phyloP scores from a whole-genome alignment of 371 early-diverging fungal genomes.

The Apophysomyces trapeziformis region DNA sequence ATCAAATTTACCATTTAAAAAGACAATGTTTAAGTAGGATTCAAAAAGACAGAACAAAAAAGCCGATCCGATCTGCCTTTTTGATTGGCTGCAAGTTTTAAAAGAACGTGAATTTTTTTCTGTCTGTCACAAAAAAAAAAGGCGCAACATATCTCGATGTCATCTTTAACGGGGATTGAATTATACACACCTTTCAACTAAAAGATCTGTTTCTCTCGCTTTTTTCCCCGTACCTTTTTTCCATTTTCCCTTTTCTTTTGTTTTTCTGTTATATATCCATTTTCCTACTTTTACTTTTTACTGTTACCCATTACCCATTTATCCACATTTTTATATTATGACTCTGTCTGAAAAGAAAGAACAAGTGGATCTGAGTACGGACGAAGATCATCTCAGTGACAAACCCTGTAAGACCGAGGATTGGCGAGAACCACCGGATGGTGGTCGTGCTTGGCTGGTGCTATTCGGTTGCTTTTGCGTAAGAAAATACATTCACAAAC shows the following conservation, averaged over 20 bases:
- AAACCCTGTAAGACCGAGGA: neutral
- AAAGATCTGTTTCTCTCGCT: neutral
- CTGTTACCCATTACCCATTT: too few species aligned
- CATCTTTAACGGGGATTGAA: constrained; percentile 3
- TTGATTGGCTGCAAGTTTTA: too few species aligned
- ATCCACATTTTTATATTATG: neutral
- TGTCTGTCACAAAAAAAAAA: too few species aligned
- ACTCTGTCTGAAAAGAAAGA: neutral
- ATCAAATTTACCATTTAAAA: neutral
- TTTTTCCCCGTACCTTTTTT: neutral
- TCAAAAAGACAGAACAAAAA: neutral
- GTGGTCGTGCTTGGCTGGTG: constrained; percentile 34
- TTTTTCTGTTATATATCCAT: neutral
- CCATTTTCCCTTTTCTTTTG: neutral
- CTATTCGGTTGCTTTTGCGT: constrained; percentile 35
- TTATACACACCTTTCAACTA: too few species aligned
- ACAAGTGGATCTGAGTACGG: neutral
- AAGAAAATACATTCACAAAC: neutral
- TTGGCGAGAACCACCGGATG: constrained; percentile 29
- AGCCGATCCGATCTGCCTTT: too few species aligned
- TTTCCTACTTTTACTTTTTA: too few species aligned
- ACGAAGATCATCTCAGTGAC: neutral
- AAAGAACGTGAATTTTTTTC: too few species aligned
- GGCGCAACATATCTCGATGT: neutral
- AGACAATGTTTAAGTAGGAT: neutral